Percentiles rank a stretch among this genome's conserved stretches.
Conservation (phyloP, 140 eudicot genomes). For the Anethum foeniculum region DNA sequence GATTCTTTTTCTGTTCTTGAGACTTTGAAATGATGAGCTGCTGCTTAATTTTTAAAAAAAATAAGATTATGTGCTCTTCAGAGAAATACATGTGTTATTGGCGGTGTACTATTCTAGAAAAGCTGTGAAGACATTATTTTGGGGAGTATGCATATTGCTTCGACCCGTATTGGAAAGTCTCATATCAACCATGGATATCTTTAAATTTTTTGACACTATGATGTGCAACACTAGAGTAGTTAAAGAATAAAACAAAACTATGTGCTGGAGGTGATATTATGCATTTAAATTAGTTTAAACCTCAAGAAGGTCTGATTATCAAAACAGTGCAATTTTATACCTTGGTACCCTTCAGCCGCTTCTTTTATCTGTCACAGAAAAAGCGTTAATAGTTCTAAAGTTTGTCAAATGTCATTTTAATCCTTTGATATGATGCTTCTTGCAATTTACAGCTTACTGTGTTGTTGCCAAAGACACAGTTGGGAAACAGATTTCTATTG, state of each 20-base stretch:
- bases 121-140: not conserved
- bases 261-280: not conserved
- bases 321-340: not conserved
- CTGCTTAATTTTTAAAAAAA: not conserved
- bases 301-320: not conserved
- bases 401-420: not conserved
- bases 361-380: not conserved
- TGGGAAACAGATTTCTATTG: slow-evolving; percentile 74
- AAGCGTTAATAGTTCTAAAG: not conserved
- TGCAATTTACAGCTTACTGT: slow-evolving; percentile 61
- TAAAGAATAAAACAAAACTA: not conserved
- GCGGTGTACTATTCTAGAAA: not conserved
- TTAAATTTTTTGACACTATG: not conserved
- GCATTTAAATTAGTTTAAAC: not conserved
- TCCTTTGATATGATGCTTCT: slow-evolving; percentile 3
- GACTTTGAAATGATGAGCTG: not conserved
- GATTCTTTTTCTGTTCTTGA: not conserved
- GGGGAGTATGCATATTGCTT: not conserved
- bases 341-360: not conserved
- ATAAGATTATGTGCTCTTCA: not conserved
- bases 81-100: not conserved
- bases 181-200: not conserved
- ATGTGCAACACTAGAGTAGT: not conserved
- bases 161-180: not conserved
- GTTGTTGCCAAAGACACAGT: slow-evolving; percentile 86